Evolutionary conservation across 116 monocot species (phyloP).

Genomic region (Cymodocea nodosa): DNA sequence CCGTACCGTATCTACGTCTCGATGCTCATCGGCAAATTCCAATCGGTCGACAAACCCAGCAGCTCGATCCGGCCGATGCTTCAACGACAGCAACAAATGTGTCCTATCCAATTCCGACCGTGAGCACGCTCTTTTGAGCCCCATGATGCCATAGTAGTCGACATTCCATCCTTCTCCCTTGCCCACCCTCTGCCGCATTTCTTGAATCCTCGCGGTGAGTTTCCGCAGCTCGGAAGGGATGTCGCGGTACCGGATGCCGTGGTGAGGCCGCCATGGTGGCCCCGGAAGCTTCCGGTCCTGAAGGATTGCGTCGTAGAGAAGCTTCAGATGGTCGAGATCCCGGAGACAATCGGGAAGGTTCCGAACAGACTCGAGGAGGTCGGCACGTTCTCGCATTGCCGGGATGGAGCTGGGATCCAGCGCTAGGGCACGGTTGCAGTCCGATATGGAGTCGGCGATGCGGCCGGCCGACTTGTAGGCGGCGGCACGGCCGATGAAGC

Average conservation of each 20-base stretch:
- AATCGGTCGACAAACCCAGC: conserved; percentile 52
- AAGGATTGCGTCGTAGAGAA: conserved; percentile 74
- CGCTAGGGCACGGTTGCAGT: conserved; percentile 84
- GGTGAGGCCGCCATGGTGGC: conserved; percentile 44
- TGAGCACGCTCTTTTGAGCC: conserved; percentile 49
- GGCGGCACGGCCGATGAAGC: conserved; percentile 70
- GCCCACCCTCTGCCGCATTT: conserved; percentile 24
- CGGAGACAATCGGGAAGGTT: conserved; percentile 60
- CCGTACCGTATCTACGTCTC: conserved; percentile 55
- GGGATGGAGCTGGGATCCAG: conserved; percentile 68
- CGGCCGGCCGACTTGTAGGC: conserved; percentile 54
- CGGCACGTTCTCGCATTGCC: conserved; percentile 65
- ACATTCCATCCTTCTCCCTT: conserved; percentile 35
- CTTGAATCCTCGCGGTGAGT: conserved; percentile 38
- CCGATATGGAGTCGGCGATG: conserved; percentile 64
- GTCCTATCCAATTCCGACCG: conserved; percentile 75
- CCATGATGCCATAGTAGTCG: conserved; percentile 62
- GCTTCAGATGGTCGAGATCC: conserved; percentile 88
- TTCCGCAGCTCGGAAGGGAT: conserved; percentile 41
- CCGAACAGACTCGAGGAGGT: conserved; percentile 50
- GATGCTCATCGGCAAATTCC: conserved; percentile 62
- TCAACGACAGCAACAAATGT: conserved; percentile 52
- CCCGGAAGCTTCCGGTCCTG: conserved; percentile 81
- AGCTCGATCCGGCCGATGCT: conserved; percentile 78
- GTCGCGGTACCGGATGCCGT: conserved; percentile 60